A percentile compares a stretch with the other conserved stretches of the same genome.
Evolutionary conservation across 345 rosid genomes (phyloP).

Genomic region (Syzygium grande): DNA sequence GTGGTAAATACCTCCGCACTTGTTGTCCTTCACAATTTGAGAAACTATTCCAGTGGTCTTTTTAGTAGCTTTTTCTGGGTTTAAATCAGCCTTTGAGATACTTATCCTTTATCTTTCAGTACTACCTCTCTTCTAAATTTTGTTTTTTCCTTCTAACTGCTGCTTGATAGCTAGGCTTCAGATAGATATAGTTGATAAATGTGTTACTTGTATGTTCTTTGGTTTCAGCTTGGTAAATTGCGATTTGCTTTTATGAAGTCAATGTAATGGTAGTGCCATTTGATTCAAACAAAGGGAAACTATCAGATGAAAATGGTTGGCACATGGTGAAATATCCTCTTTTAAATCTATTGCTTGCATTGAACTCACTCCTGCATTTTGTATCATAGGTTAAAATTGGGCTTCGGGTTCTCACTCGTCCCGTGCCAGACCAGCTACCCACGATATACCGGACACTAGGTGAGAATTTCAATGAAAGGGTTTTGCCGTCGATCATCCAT

Average conservation of each 20-base stretch:
- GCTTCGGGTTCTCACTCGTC: slow-evolving; percentile 92
- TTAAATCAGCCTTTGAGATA: not conserved
- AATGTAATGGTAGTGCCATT: not conserved
- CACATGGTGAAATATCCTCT: not conserved
- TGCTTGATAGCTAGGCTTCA: not conserved
- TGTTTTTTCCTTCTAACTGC: not conserved
- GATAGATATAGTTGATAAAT: not conserved
- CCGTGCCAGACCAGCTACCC: slow-evolving; percentile 61
- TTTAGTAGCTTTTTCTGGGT: not conserved
- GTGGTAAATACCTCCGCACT: not conserved
- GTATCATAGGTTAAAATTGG: slow-evolving; percentile 75
- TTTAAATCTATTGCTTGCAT: not conserved
- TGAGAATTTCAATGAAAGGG: slow-evolving; percentile 79
- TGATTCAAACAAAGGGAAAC: not conserved
- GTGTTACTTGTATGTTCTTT: not conserved
- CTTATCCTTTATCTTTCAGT: not conserved
- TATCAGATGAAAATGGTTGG: not conserved
- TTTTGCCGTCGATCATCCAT: slow-evolving; percentile 84
- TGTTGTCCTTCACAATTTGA: not conserved
- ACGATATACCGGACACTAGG: slow-evolving; percentile 74
- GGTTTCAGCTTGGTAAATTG: not conserved
- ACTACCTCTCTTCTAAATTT: not conserved
- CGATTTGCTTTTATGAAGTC: not conserved
- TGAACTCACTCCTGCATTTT: not conserved
- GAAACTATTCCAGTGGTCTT: not conserved